Percentiles rank a stretch among this genome's conserved stretches.
Conservation (phyloP, 2,329 filamentous ascomycete genomes). For the Beauveria bassiana region DNA sequence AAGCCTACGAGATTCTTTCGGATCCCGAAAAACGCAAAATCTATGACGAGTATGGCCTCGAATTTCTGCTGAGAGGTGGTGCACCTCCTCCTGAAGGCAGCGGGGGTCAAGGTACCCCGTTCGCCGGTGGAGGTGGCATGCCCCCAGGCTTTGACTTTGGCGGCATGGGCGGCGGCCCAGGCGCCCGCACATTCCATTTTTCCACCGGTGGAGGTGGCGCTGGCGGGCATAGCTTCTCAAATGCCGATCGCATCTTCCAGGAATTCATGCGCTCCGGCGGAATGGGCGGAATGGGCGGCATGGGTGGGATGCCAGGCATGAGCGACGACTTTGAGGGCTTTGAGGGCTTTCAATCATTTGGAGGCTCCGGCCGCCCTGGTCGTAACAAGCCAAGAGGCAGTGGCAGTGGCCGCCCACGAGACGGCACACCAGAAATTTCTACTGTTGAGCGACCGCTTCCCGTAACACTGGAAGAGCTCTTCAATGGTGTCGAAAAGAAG, state of each 20-base stretch:
- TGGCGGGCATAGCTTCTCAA: constrained; percentile 72
- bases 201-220: constrained; percentile 44
- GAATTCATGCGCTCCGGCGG: constrained; percentile 64
- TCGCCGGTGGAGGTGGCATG: constrained; percentile 50
- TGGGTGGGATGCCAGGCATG: constrained; percentile 31
- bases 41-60: constrained; percentile 91
- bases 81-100: constrained; percentile 56
- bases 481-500: constrained; percentile 83
- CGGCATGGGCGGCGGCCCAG: constrained; percentile 33
- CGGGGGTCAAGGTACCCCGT: constrained; percentile 49
- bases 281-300: constrained; percentile 29
- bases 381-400: constrained; percentile 18
- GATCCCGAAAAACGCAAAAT: constrained; percentile 94
- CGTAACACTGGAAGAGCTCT: constrained; percentile 82
- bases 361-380: constrained; percentile 29
- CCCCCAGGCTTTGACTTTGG: constrained; percentile 52
- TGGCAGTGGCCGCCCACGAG: constrained; percentile 23
- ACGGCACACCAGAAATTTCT: constrained; percentile 74
- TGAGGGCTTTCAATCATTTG: constrained; percentile 46
- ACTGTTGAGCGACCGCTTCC: constrained; percentile 80
- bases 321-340: constrained; percentile 44
- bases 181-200: constrained; percentile 56
- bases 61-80: constrained; percentile 81
- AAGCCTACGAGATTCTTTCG: constrained; percentile 96
- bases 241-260: constrained; percentile 75